These are phyloP conservation scores for Picochlorum costavermella DNA, from an alignment of 139 green algal genomes.

Conservation along the genomic window DNA sequence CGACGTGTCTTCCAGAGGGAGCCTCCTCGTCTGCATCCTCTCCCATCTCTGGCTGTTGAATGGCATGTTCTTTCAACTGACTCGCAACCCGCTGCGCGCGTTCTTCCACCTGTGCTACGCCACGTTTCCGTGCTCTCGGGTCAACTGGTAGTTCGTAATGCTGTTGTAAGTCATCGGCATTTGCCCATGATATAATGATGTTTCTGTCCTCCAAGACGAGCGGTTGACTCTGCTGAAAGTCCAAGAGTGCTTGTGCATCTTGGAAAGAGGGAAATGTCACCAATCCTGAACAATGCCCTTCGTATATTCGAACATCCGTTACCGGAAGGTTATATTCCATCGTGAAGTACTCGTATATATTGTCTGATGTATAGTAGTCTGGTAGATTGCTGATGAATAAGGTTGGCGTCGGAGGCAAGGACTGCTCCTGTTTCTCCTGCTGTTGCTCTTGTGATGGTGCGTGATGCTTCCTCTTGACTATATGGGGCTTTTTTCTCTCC, in stretches of 20 bases:
- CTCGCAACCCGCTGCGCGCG: constrained; percentile 9
- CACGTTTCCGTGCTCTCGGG: background rate
- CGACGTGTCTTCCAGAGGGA: constrained; percentile 19
- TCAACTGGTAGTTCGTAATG: constrained; percentile 1
- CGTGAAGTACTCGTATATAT: constrained; percentile 30
- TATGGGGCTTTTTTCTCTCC: background rate
- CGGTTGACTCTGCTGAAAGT: constrained; percentile 20
- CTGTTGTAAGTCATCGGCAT: background rate
- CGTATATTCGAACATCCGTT: constrained; percentile 25
- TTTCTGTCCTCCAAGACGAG: constrained; percentile 16
- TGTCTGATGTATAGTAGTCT: constrained; percentile 20
- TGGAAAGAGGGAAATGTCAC: constrained; percentile 27
- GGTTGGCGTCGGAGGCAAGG: background rate
- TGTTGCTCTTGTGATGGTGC: background rate
- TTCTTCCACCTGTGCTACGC: constrained; percentile 6
- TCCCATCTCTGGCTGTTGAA: background rate
- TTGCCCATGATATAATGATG: constrained; percentile 35
- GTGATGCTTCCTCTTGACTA: background rate
- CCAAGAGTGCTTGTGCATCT: constrained; percentile 19
- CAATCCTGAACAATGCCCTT: constrained; percentile 37
- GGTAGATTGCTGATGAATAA: constrained; percentile 54
- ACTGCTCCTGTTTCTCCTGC: background rate
- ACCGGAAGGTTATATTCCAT: constrained; percentile 5
- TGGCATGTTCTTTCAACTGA: constrained; percentile 3
- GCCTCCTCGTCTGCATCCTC: background rate